Percentiles rank a stretch among this genome's conserved stretches.
Conservation (phyloP, 2,329 filamentous ascomycete genomes). For the Calonectria crousiana region DNA sequence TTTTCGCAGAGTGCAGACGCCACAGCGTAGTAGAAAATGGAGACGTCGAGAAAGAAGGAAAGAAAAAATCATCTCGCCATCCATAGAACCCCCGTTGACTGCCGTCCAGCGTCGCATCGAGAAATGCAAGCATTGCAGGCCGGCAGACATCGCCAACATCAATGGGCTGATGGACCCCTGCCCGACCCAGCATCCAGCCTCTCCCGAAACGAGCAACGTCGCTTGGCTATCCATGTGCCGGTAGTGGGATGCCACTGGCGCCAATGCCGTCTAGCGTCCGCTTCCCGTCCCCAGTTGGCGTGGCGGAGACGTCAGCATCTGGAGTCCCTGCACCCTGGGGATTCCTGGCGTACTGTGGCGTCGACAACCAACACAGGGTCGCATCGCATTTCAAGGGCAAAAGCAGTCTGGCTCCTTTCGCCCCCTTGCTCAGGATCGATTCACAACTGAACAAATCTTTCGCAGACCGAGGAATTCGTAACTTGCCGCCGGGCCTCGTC, state of each 20-base stretch:
- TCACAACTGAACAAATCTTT: background rate
- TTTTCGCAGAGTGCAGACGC: background rate
- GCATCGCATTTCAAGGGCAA: slow-evolving; percentile 18
- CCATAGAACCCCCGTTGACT: background rate
- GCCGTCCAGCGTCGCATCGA: slow-evolving; percentile 7
- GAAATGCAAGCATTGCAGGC: background rate
- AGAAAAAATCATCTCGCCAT: background rate
- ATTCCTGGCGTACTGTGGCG: background rate
- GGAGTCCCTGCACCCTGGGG: slow-evolving; percentile 22
- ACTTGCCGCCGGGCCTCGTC: background rate
- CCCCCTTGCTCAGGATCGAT: background rate
- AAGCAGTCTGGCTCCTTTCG: slow-evolving; percentile 7
- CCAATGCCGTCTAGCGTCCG: slow-evolving; percentile 33
- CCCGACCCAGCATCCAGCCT: background rate
- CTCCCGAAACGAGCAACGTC: slow-evolving; percentile 9
- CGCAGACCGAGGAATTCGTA: slow-evolving; percentile 4
- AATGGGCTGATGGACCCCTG: slow-evolving; percentile 7
- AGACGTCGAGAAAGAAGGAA: background rate
- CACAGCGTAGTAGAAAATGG: slow-evolving; percentile 15
- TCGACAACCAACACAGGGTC: slow-evolving; percentile 23
- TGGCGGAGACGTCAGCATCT: slow-evolving; percentile 17
- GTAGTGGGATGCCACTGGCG: slow-evolving; percentile 21
- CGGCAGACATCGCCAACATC: background rate
- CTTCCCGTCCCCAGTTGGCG: slow-evolving; percentile 25
- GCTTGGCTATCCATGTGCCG: slow-evolving; percentile 12